Percentiles rank a stretch among this genome's conserved stretches.
Evolutionary conservation across 2,329 filamentous ascomycete species (phyloP).

Genomic region (Aspergillus chevalieri): DNA sequence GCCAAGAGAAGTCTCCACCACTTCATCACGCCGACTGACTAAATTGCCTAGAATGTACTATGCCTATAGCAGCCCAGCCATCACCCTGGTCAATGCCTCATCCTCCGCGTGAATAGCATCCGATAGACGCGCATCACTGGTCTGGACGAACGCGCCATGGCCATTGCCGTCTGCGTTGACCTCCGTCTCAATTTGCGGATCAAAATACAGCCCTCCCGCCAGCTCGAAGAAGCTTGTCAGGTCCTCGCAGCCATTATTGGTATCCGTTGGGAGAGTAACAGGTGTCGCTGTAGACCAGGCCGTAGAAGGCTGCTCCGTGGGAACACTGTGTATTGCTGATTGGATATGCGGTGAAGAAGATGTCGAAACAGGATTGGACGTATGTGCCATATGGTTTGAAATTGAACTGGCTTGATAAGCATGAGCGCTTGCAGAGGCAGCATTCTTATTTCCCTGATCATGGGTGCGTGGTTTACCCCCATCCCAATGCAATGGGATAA

Average conservation of each 20-base stretch:
- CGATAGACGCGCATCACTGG: background rate
- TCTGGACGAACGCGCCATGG: constrained; percentile 7
- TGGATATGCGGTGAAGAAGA: constrained; percentile 1
- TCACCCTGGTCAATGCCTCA: constrained; percentile 29
- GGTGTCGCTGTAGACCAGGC: constrained; percentile 16
- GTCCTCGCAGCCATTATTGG: constrained; percentile 38
- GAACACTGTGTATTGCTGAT: constrained; percentile 4
- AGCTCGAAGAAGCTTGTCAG: constrained; percentile 57
- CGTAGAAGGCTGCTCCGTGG: constrained; percentile 10
- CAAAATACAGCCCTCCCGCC: constrained; percentile 44
- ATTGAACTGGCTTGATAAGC: background rate
- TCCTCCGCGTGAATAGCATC: constrained; percentile 30
- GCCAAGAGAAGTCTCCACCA: no score
- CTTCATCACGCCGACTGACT: no score
- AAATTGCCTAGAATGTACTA: no score
- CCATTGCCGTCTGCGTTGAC: constrained; percentile 6
- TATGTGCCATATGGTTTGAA: background rate
- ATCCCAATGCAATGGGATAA: constrained; percentile 49
- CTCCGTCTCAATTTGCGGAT: constrained; percentile 9
- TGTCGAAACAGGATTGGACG: constrained; percentile 5
- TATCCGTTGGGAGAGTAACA: constrained; percentile 5
- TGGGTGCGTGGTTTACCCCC: constrained; percentile 2
- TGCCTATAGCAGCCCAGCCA: constrained; percentile 26
- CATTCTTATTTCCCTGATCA: background rate
- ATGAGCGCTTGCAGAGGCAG: background rate